Conservation (phyloP, 306 rosid species). For the Trifolium fragiferum region DNA sequence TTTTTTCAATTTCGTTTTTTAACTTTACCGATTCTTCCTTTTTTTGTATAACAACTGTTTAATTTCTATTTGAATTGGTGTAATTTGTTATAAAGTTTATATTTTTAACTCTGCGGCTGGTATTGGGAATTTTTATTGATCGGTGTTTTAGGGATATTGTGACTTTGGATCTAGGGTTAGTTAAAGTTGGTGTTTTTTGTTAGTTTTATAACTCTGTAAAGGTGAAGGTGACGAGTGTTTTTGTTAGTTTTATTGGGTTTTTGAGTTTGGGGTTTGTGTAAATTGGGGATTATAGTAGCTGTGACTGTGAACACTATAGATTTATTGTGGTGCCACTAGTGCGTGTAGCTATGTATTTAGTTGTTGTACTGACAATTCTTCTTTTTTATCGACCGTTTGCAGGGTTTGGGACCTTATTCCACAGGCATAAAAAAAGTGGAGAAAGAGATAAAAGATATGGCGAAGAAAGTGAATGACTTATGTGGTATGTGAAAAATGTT, state of each 20-base stretch:
- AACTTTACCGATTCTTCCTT: too few species aligned
- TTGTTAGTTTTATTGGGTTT: not conserved
- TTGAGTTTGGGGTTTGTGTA: conserved; percentile 28
- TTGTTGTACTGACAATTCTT: not conserved
- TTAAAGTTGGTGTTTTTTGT: conserved; percentile 21
- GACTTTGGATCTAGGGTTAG: conserved; percentile 31
- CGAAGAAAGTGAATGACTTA: conserved; percentile 92
- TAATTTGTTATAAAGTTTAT: not conserved
- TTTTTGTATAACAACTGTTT: too few species aligned
- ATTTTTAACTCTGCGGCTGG: conserved; percentile 1
- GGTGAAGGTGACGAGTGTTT: not conserved
- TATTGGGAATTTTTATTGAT: too few species aligned
- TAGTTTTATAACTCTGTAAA: not conserved
- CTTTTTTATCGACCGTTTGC: conserved; percentile 33
- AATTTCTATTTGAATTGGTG: not conserved
- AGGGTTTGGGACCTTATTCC: conserved; percentile 98
- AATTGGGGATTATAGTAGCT: conserved; percentile 3
- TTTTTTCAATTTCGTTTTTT: conserved; percentile 21
- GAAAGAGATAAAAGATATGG: conserved; percentile 96
- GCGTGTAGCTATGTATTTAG: not conserved
- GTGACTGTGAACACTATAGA: conserved; percentile 19
- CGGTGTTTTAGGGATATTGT: too few species aligned
- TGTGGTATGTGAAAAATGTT: conserved; percentile 59
- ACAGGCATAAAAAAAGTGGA: conserved; percentile 79
- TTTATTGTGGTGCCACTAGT: conserved; percentile 11